Conservation (phyloP, 2,329 filamentous ascomycete species). For the Triangularia verruculosa region DNA sequence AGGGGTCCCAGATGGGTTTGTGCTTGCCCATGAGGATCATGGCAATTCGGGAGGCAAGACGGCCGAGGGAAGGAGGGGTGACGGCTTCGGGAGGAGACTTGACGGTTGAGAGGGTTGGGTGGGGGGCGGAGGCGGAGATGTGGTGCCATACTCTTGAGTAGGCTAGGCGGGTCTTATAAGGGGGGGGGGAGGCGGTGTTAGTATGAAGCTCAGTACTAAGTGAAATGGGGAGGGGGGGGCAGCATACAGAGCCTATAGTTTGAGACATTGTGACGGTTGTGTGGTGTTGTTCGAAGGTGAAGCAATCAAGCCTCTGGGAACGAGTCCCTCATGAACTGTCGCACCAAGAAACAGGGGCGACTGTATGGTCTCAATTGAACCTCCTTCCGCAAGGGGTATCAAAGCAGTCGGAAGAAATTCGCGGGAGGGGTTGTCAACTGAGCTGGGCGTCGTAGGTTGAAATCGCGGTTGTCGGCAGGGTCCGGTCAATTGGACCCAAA, state of each 20-base stretch:
- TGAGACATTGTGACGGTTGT: constrained; percentile 63
- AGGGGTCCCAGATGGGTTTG: constrained; percentile 96
- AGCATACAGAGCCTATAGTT: constrained; percentile 69
- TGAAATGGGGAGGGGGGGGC: not conserved
- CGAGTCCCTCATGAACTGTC: constrained; percentile 33
- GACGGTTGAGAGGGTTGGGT: constrained; percentile 55
- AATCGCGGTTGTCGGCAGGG: not conserved
- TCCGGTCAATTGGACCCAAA: not conserved
- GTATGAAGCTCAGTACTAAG: not conserved
- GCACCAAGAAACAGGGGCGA: not conserved
- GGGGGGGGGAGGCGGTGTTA: not conserved
- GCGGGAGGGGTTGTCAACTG: not conserved
- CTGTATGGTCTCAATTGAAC: not conserved
- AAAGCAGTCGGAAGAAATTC: not conserved
- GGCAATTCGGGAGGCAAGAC: constrained; percentile 84
- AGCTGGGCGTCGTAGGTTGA: not conserved
- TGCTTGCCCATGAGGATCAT: constrained; percentile 94
- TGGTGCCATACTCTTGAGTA: constrained; percentile 97
- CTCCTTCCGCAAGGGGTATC: not conserved
- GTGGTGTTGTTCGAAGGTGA: constrained; percentile 14
- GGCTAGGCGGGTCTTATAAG: constrained; percentile 81
- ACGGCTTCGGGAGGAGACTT: constrained; percentile 49
- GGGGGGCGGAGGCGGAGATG: constrained; percentile 66
- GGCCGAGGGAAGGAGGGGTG: constrained; percentile 77
- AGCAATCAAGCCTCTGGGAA: constrained; percentile 29